Conservation (phyloP, 2,329 filamentous ascomycete genomes). For the Shiraia bambusicola region DNA sequence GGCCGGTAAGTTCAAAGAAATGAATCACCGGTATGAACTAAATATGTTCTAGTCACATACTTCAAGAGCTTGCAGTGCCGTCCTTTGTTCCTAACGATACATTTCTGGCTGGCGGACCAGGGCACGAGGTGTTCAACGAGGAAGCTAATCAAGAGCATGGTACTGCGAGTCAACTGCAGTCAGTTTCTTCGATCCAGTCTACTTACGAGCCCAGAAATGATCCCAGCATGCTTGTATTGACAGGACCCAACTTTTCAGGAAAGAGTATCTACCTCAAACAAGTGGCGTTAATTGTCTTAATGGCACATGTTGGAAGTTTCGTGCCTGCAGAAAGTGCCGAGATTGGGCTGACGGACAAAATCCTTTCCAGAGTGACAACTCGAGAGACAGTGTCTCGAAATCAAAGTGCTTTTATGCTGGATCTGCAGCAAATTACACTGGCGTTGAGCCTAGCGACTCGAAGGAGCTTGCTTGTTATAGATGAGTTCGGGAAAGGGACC, state of each 20-base stretch:
- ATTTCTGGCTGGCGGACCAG: conserved; percentile 61
- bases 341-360: conserved; percentile 89
- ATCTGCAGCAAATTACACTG: conserved; percentile 82
- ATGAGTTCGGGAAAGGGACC: conserved; percentile 82
- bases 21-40: background rate
- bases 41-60: conserved; percentile 61
- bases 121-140: conserved; percentile 8
- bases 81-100: conserved; percentile 84
- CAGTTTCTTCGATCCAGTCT: conserved; percentile 7
- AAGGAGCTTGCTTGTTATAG: conserved; percentile 80
- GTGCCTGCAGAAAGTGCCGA: conserved; percentile 76
- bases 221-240: conserved; percentile 76
- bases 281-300: conserved; percentile 82
- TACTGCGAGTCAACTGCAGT: background rate
- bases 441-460: conserved; percentile 73
- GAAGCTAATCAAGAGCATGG: background rate
- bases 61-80: conserved; percentile 81
- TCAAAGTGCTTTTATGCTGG: conserved; percentile 73
- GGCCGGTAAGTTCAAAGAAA: conserved; percentile 58
- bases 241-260: conserved; percentile 93
- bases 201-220: conserved; percentile 20
- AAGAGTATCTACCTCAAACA: conserved; percentile 97
- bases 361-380: conserved; percentile 82
- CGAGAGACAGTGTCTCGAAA: conserved; percentile 65
- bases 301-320: conserved; percentile 88